phyloP scores from a whole-genome alignment of 2,329 filamentous ascomycete species.

The Curvularia hawaiiensis region DNA sequence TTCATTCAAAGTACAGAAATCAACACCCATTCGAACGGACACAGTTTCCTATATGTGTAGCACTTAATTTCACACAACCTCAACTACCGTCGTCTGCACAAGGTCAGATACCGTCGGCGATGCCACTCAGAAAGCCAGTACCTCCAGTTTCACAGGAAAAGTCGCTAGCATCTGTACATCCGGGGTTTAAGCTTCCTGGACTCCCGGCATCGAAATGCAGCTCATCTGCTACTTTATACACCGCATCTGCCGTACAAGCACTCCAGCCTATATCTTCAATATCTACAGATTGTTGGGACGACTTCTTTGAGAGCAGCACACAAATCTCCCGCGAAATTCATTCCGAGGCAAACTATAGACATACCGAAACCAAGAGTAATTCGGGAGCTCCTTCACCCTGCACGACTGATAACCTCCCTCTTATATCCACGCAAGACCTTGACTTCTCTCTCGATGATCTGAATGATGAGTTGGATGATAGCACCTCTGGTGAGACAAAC shows the following conservation, averaged over 20 bases:
- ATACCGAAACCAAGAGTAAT: background rate
- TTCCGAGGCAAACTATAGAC: constrained; percentile 13
- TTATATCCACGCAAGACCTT: constrained; percentile 49
- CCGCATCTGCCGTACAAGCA: background rate
- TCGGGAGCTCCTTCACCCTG: background rate
- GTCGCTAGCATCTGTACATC: constrained; percentile 15
- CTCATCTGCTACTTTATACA: background rate
- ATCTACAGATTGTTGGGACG: constrained; percentile 39
- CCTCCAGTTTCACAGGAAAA: constrained; percentile 3
- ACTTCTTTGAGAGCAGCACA: constrained; percentile 53
- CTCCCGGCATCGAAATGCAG: constrained; percentile 31
- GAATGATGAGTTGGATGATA: constrained; percentile 28
- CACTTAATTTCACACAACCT: constrained; percentile 20
- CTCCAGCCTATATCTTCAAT: background rate
- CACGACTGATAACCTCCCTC: constrained; percentile 19
- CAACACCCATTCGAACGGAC: constrained; percentile 33
- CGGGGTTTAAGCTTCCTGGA: constrained; percentile 34
- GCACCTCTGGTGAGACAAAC: background rate
- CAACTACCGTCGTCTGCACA: constrained; percentile 17
- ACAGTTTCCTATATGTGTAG: constrained; percentile 43
- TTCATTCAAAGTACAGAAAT: constrained; percentile 37
- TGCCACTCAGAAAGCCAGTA: constrained; percentile 14
- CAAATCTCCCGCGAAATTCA: constrained; percentile 53
- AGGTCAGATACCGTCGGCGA: constrained; percentile 10
- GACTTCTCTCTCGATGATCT: constrained; percentile 51